Evolutionary conservation across 306 rosid species (phyloP).

Genomic region (Prunus persica): Prunus_persica_NCBIv2 NC_034009.1:12995501-12996000

Average conservation of each 20-base stretch:
- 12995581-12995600: too few relatives aligned
- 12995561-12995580: too few relatives aligned
- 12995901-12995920: not conserved
- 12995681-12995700: not conserved
- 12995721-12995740: too few relatives aligned
- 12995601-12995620: too few relatives aligned
- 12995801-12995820: not conserved
- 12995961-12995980: not conserved
- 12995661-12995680: not conserved
- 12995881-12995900: not conserved
- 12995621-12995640: too few relatives aligned
- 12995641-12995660: not conserved
- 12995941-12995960: not conserved
- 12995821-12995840: not conserved
- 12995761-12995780: not conserved
- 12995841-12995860: not conserved
- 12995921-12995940: not conserved
- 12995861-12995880: too few relatives aligned
- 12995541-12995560: too few relatives aligned
- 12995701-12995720: not conserved
- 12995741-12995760: not conserved
- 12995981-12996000: not conserved
- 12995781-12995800: not conserved
- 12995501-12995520: too few relatives aligned
- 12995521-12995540: too few relatives aligned